Base-by-base conservation (phyloP, 2,329 filamentous ascomycete genomes). In the Ophiosphaerella narmari region DNA sequence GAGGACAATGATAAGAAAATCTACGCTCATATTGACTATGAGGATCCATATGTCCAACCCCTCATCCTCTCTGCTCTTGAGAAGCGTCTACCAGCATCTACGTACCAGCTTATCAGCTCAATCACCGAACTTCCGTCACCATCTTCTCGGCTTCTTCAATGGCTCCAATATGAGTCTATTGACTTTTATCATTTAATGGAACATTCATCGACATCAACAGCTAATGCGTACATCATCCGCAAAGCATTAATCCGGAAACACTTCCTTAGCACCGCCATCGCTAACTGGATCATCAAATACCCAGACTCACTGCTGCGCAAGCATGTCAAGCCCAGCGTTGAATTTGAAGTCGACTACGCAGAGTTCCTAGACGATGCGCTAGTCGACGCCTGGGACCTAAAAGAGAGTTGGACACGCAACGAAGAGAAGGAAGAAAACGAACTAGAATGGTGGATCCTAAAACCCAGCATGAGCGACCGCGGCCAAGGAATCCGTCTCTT, bases 181-280 rank as follows among this genome's bases (percentile, higher is more conserved):
- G 89, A 96, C 68, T 97, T 96, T 71, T 86, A 89, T 46, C 85
- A 88, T 63, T 82, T 89, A 14, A 79, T 88, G 49, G 72, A 78
- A 1, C 79, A 90, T 60, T 75, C 88, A 0, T 69, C 74, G 0
- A 85, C 83, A 0, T 84, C 82, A 9, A 78, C 96, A 1, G 81
- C 90, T 61, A 97, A 97, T 74, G 90, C 90, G 67, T 97, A 97
- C 74, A 83, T 97, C 68, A 95, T 97, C 70, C 89, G 94, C 65
- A 97, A 97, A 78, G 94, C 94, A 0, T 80, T 99, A 16, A 97
- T 97, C 63, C 85, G 94, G 51, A 99, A 99, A 74, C 94, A 99
- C 72, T 97, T 94, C 70, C 82, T 99, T 3, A 87, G 88, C 3
- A 85, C 86, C 16, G 97, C 92, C 0, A 84, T 96, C 18, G 83